Conservation (phyloP, 2,329 filamentous ascomycete species). For the Pyrenophora seminiperda region DNA sequence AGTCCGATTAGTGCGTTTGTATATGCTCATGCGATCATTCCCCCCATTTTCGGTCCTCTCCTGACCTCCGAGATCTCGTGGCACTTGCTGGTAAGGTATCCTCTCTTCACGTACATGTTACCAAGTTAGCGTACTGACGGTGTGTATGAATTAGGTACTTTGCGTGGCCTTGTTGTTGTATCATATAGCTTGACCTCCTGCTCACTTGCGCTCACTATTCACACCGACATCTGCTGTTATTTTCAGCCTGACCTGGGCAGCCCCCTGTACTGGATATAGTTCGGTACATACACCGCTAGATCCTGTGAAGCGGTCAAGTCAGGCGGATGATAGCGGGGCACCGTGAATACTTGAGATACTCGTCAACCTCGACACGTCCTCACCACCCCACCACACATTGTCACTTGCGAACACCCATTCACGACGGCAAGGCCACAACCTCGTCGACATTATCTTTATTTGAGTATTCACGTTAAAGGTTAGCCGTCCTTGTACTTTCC, state of each 20-base stretch:
- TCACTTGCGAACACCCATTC: conserved; percentile 20
- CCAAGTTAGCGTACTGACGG: conserved; percentile 28
- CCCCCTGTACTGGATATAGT: conserved; percentile 6
- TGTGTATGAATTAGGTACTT: conserved; percentile 18
- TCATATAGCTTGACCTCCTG: conserved; percentile 32
- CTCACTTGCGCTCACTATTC: conserved; percentile 20
- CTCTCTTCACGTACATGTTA: conserved; percentile 14
- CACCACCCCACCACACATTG: conserved; percentile 18
- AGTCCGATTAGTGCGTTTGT: conserved; percentile 41
- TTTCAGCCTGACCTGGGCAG: conserved; percentile 1
- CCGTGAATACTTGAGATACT: conserved; percentile 26
- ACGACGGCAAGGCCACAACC: conserved; percentile 2
- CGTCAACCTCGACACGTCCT: conserved; percentile 12
- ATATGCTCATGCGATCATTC: conserved; percentile 31
- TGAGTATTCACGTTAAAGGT: conserved; percentile 18
- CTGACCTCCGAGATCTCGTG: conserved; percentile 30
- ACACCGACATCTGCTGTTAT: conserved; percentile 12
- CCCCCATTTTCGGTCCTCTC: conserved; percentile 14
- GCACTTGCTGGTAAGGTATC: conserved; percentile 29
- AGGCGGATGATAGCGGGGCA: conserved; percentile 24
- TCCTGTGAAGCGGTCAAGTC: conserved; percentile 31
- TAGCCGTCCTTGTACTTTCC: conserved; percentile 1
- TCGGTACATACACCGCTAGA: conserved; percentile 25
- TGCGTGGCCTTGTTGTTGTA: conserved; percentile 16
- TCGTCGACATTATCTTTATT: not conserved